A percentile compares a stretch with the other conserved stretches of the same genome.
Conservation (phyloP, 306 rosid species). For the Fagus sylvatica region DNA sequence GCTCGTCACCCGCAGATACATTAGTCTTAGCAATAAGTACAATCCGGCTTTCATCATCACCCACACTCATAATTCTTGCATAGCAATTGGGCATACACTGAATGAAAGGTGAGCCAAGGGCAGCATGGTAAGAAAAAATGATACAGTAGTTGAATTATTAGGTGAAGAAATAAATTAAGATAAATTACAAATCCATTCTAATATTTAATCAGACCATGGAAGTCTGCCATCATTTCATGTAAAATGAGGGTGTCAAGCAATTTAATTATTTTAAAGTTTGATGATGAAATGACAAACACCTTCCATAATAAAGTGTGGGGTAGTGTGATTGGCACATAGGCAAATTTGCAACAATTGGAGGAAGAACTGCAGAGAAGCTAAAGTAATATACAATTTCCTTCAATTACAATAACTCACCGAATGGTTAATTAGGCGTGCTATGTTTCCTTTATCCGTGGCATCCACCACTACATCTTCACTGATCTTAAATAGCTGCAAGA, state of each 20-base stretch:
- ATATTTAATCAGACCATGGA: background rate
- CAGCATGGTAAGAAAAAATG: conserved; percentile 2
- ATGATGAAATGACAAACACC: background rate
- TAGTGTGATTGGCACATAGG: background rate
- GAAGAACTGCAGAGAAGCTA: background rate
- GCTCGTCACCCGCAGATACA: conserved; percentile 79
- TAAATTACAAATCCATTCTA: background rate
- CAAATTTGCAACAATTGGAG: background rate
- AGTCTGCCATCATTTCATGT: background rate
- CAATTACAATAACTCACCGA: conserved; percentile 58
- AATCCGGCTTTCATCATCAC: conserved; percentile 90
- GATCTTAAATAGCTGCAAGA: conserved; percentile 87
- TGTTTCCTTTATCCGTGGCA: conserved; percentile 98
- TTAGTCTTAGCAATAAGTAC: conserved; percentile 92
- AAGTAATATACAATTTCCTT: conserved; percentile 3
- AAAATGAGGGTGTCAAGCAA: background rate
- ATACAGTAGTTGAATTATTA: background rate
- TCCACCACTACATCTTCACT: conserved; percentile 99
- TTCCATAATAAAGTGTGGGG: conserved; percentile 9
- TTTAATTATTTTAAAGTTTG: background rate
- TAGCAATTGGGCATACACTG: conserved; percentile 99
- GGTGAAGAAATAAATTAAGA: background rate
- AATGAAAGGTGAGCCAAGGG: conserved; percentile 22
- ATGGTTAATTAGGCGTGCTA: conserved; percentile 96
- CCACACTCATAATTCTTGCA: conserved; percentile 99